Percentiles rank a stretch among this genome's conserved stretches.
These are phyloP conservation scores for Teratosphaeria epicoccoides DNA, from an alignment of 2,329 filamentous ascomycete species.

Conservation along the genomic window DNA sequence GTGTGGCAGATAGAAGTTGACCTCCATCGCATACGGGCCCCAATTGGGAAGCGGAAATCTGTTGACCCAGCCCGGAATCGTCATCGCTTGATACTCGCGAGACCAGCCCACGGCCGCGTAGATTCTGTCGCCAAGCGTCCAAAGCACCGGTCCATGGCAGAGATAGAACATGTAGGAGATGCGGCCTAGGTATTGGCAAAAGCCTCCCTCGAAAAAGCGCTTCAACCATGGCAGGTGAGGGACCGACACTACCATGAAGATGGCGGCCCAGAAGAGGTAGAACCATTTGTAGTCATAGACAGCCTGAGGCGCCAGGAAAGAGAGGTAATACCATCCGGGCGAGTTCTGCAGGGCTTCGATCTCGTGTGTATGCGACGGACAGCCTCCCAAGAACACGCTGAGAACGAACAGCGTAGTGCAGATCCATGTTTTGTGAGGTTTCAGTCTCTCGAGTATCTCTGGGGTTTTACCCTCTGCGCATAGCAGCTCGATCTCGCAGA, in stretches of 20 bases:
- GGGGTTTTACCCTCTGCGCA: conserved; percentile 43
- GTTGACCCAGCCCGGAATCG: conserved; percentile 48
- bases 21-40: conserved; percentile 51
- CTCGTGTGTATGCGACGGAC: conserved; percentile 45
- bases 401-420: conserved; percentile 43
- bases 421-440: conserved; percentile 41
- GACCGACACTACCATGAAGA: conserved; percentile 45
- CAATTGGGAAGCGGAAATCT: conserved; percentile 42
- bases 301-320: conserved; percentile 36
- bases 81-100: conserved; percentile 38
- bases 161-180: conserved; percentile 55
- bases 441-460: conserved; percentile 35
- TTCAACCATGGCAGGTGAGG: conserved; percentile 50
- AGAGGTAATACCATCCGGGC: conserved; percentile 51
- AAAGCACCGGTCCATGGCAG: conserved; percentile 52
- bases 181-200: conserved; percentile 52
- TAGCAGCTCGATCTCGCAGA: conserved; percentile 51
- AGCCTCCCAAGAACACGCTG: conserved; percentile 49
- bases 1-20: conserved; percentile 50
- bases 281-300: conserved; percentile 26
- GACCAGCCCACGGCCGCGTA: conserved; percentile 52
- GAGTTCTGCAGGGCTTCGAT: conserved; percentile 41
- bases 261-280: conserved; percentile 36
- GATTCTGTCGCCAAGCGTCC: conserved; percentile 50
- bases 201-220: conserved; percentile 47